Conservation (phyloP, 192 early-diverging fungal genomes). For the Kappamyces sp. region DNA sequence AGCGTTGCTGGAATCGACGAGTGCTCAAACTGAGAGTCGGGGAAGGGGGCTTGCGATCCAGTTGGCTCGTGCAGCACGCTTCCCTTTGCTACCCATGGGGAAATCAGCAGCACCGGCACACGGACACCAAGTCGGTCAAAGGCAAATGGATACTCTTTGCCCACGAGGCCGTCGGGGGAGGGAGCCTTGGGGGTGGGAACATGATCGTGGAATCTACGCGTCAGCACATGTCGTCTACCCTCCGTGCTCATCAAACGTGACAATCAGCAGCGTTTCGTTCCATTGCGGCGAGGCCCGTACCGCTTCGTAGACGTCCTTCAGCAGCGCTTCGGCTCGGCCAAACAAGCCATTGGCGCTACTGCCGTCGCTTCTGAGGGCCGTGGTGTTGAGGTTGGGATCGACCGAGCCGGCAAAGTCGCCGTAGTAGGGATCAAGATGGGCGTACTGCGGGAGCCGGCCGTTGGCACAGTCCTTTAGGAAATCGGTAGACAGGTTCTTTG, state of each 20-base stretch:
- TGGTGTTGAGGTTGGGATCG: conserved; percentile 15
- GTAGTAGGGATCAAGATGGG: conserved; percentile 27
- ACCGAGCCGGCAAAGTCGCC: conserved; percentile 14
- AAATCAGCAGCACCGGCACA: conserved; percentile 42
- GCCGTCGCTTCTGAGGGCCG: conserved; percentile 11
- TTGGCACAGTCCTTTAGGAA: conserved; percentile 19
- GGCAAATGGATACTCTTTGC: conserved; percentile 9
- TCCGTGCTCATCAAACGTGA: conserved; percentile 51
- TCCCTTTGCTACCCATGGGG: conserved; percentile 38
- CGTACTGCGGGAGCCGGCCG: conserved; percentile 24
- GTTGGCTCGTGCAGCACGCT: conserved; percentile 24
- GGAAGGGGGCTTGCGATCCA: not conserved
- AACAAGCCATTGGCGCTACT: conserved; percentile 18
- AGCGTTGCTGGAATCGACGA: conserved; percentile 41
- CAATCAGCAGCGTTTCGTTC: conserved; percentile 37
- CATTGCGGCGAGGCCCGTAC: conserved; percentile 39
- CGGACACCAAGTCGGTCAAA: conserved; percentile 48
- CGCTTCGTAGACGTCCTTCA: conserved; percentile 43
- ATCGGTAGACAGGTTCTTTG: conserved; percentile 9
- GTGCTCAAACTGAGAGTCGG: conserved; percentile 33
- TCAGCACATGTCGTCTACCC: conserved; percentile 12
- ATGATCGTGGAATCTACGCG: conserved; percentile 34
- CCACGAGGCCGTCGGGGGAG: conserved; percentile 30
- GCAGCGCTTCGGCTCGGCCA: conserved; percentile 22
- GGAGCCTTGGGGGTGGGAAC: conserved; percentile 41